Base-by-base conservation (phyloP, 768 basidiomycete species). In the Leucosporidium yakuticum region DNA sequence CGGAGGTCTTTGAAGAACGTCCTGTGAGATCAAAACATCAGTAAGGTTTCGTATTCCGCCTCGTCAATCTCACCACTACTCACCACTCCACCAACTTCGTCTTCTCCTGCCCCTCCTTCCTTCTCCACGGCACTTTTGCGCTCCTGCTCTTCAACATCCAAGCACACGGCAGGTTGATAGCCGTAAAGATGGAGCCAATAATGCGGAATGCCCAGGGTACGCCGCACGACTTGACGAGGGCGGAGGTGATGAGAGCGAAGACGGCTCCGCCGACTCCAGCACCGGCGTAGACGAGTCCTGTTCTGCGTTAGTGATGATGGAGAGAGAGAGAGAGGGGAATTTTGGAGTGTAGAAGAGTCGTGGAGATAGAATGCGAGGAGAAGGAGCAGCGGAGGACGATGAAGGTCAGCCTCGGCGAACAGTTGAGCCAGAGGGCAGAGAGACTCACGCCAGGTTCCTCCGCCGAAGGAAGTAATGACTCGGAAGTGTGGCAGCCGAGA, bases 201-300 rank as follows among this genome's bases (percentile, higher is more conserved):
- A 65, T 58, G 25, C 77, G 63, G 65, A 77, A 75, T 0, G 74
- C 70, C 76, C 76, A 77, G 9, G 60, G 63, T 8, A 69, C 25
- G 12, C 70, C 73, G 4, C 74, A 31, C 0, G 53, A 58, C 31
- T 71, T 29, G 23, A 75, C 62, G 0, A 77, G 67, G 0, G 63
- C 68, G 6, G 70, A 63, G 2, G 67, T 36, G 14, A 63, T 50
- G 29, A 76, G 56, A 15, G 68, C 63, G 29, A 76, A 53, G 34
- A 74, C 62, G 0, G 73, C 76, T 11, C 73, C 73, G 4, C 77
- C 76, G 6, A 75, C 23, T 0, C 77, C 77, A 0, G 69, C 74
- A 2, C 73, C 74, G 0, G 76, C 68, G 50, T 70, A 75, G 19
- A 77, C 74, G 56, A 77, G 39, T 9, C 76, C 77, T 4, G 68